These are phyloP conservation scores for Verticillium klebahnii DNA, from an alignment of 2,329 filamentous ascomycete species.

Conservation along the genomic window DNA sequence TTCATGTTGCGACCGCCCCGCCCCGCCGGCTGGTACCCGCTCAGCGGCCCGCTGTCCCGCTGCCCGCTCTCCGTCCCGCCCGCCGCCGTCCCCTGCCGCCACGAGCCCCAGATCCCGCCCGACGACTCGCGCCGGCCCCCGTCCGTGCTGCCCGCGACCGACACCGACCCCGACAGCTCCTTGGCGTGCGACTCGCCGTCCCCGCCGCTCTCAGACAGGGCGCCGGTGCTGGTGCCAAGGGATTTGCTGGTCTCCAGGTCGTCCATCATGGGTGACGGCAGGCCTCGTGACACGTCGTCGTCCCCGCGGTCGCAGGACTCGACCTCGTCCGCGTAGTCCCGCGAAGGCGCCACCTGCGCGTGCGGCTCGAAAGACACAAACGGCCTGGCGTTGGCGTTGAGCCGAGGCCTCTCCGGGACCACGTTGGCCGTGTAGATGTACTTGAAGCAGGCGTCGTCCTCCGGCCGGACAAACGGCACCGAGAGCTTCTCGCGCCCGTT, in stretches of 20 bases:
- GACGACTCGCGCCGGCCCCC: slow-evolving; percentile 37
- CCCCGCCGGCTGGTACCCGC: slow-evolving; percentile 66
- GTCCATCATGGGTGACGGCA: neutral
- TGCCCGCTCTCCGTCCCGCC: slow-evolving; percentile 46
- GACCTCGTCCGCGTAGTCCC: neutral
- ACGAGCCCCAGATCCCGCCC: slow-evolving; percentile 65
- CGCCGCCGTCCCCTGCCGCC: slow-evolving; percentile 54
- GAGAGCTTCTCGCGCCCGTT: slow-evolving; percentile 83
- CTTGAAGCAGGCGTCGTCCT: slow-evolving; percentile 78
- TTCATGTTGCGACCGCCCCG: slow-evolving; percentile 73
- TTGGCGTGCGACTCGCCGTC: slow-evolving; percentile 35
- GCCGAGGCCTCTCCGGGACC: slow-evolving; percentile 49
- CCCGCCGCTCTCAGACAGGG: slow-evolving; percentile 35
- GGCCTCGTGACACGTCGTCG: slow-evolving; percentile 16
- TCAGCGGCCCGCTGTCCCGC: slow-evolving; percentile 50
- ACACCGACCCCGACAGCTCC: slow-evolving; percentile 7
- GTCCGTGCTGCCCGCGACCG: slow-evolving; percentile 6
- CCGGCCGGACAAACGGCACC: slow-evolving; percentile 87
- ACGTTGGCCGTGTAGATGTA: slow-evolving; percentile 62
- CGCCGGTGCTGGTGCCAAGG: neutral
- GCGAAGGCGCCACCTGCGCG: slow-evolving; percentile 9
- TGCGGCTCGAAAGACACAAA: slow-evolving; percentile 28
- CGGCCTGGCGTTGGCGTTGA: slow-evolving; percentile 48
- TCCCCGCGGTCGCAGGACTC: slow-evolving; percentile 12
- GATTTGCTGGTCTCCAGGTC: slow-evolving; percentile 14